Evolutionary conservation across 208 protist genomes (phyloP), one percentile per base, ranked within the genome.

Genomic region (Blechomonas ayalai): DNA sequence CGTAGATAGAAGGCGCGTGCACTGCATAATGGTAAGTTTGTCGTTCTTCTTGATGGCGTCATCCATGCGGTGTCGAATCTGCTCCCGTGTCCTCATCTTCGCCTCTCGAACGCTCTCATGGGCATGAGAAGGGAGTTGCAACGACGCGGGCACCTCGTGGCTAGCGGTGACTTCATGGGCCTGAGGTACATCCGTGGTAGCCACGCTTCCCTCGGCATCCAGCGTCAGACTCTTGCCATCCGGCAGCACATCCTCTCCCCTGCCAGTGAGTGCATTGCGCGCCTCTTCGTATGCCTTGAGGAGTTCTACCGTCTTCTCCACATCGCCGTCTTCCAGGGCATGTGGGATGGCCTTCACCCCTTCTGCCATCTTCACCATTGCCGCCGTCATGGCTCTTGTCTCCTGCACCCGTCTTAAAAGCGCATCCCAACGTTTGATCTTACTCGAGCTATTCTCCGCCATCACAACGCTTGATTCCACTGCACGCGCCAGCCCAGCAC

Each of bases 21-120:
- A 44, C 40, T 74, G 42, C 67, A 90, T 81, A 38, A 82, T 70
- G 4, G 53, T 77, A n/a, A 73, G 52, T 54, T 91, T 87, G 62
- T 86, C 76, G 52, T 80, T 82, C 16, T 31, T 52, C 10, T 36
- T 25, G 3, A 54, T 52, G 3, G 52, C 56, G 13, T 51, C 49
- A 34, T 48, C 33, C 16, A 73, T 55, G 9, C 63, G 64, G 9
- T 45, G 45, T 13, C 74, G 29, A 22, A 83, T 44, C 49, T 57
- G 53, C 19, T 38, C 35, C 24, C 55, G 56, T 25, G 67, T 49
- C 10, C 36, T 48, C 44, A 57, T 58, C 28, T 63, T 54, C 39
- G 68, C 74, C 16, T 40, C 43, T 22, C 31, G 29, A 20, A 31
- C 69, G 48, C 4, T 3, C 20, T n/a, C n/a, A n/a, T n/a, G n/a